A percentile compares a stretch with the other conserved stretches of the same genome.
Conservation (phyloP, 345 rosid genomes). For the Eucalyptus regnans region DNA sequence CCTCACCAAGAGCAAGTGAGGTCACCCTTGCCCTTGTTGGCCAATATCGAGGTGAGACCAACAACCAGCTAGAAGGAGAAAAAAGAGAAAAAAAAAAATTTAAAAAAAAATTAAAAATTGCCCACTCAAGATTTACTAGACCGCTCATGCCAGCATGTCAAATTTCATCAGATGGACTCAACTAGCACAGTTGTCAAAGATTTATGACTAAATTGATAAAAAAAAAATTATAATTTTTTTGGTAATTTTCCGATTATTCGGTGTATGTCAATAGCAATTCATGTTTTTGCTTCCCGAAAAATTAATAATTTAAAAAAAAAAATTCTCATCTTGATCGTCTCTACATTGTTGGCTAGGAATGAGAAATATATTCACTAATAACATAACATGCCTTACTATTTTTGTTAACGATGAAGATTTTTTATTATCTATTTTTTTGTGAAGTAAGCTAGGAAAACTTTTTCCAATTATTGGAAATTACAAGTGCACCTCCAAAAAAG, state of each 20-base stretch:
- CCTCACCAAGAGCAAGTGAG: fast-evolving
- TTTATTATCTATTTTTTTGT: neutral
- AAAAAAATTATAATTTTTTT: no score
- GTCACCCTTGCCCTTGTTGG: fast-evolving
- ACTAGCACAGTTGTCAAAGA: fast-evolving
- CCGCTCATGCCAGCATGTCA: fast-evolving
- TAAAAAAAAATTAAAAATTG: no score
- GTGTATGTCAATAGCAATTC: neutral
- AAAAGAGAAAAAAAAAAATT: no score
- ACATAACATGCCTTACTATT: neutral
- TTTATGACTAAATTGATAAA: fast-evolving
- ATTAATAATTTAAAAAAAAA: neutral
- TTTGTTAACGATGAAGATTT: neutral
- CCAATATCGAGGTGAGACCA: fast-evolving
- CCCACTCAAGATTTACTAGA: no score
- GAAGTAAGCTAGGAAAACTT: neutral
- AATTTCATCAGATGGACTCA: no score
- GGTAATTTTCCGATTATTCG: fast-evolving
- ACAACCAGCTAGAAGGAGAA: no score
- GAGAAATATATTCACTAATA: neutral
- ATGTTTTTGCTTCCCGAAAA: fast-evolving
- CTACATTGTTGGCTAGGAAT: neutral
- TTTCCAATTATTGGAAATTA: neutral
- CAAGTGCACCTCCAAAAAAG: neutral
- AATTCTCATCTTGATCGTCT: neutral